Evolutionary conservation across 2,329 filamentous ascomycete genomes (phyloP), one percentile per base, ranked within the genome.

Genomic region (Lasiodiplodia sp.): DNA sequence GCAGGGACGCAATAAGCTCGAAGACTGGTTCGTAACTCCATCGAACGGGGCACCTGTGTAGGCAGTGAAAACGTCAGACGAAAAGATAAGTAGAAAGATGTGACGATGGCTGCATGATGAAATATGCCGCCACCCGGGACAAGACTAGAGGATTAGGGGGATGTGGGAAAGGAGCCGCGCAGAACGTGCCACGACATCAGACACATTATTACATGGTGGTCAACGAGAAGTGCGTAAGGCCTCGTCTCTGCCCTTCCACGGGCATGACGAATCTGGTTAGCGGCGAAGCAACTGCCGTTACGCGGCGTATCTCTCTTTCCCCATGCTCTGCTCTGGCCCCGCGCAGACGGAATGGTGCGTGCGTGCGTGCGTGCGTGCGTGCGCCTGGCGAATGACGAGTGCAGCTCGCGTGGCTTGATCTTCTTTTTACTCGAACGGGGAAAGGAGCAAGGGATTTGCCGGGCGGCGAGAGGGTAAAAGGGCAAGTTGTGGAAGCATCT

Each of bases 91-190:
- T 8, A 18, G n/a, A 16, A 34, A 28, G 38, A 52, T 64, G n/a
- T 52, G 60, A 52, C 37, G 23, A 34, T 28, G 60, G 25, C 60
- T 52, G 31, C 47, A 52, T 64, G 47, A 52, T 64, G 47, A 64
- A 38, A 31, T 25, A 49, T 52, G 18, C 23, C 37, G 23, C 10
- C 1, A 25, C n/a, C 23, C 8, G 56, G 56, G 37, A n/a, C 34
- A 23, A 44, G 37, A 21, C 38, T 21, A 16, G 56, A 28, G 23
- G 3, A 40, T n/a, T 23, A 18, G 21, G 28, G 56, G 23, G 56
- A 37, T 3, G 31, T 47, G 60, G 60, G 60, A 21, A 47, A 38
- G 28, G 55, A 37, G 18, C 18, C 55, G 37, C 31, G 55, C 55
- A 57, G 21, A 8, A 40, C 55, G 55, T 57, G 55, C 18, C 55